Conservation (phyloP, 495 filamentous ascomycete species). For the Cairneyella variabilis region DNA sequence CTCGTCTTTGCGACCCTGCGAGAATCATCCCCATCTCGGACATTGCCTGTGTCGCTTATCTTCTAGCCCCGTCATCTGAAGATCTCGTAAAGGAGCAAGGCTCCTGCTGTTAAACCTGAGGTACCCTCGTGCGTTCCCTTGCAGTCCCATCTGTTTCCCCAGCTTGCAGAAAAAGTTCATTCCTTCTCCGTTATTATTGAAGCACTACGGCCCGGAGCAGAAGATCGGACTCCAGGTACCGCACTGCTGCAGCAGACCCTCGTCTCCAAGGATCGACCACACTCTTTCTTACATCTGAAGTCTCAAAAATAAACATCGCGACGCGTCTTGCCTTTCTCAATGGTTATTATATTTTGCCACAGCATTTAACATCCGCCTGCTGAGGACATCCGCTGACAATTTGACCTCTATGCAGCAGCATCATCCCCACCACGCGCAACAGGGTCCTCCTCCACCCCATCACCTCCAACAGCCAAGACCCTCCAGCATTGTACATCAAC, state of each 20-base stretch:
- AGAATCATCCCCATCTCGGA: constrained; percentile 20
- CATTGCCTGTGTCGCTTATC: constrained; percentile 23
- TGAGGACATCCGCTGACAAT: constrained; percentile 20
- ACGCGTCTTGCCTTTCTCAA: constrained; percentile 26
- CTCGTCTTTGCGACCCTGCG: constrained; percentile 13
- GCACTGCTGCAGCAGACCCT: constrained; percentile 21
- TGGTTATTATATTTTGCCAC: constrained; percentile 27
- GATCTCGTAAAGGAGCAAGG: constrained; percentile 26
- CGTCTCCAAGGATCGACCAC: constrained; percentile 25
- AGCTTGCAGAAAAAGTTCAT: not conserved
- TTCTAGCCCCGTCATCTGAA: constrained; percentile 16
- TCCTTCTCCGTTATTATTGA: constrained; percentile 12
- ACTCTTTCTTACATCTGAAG: constrained; percentile 20
- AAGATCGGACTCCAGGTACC: constrained; percentile 23
- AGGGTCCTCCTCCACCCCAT: constrained; percentile 40
- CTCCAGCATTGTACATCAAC: constrained; percentile 61
- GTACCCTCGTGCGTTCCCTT: constrained; percentile 25
- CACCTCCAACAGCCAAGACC: constrained; percentile 59
- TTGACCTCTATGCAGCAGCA: constrained; percentile 51
- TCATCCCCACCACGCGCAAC: constrained; percentile 55
- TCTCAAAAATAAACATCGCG: constrained; percentile 26
- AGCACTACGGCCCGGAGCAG: constrained; percentile 15
- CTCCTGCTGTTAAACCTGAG: constrained; percentile 27
- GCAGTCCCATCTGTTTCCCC: constrained; percentile 6
- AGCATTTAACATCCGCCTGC: constrained; percentile 10